A percentile compares a stretch with the other conserved stretches of the same genome.
Conservation (phyloP, 805 yeast species). For the Wickerhamiella spandovensis region DNA sequence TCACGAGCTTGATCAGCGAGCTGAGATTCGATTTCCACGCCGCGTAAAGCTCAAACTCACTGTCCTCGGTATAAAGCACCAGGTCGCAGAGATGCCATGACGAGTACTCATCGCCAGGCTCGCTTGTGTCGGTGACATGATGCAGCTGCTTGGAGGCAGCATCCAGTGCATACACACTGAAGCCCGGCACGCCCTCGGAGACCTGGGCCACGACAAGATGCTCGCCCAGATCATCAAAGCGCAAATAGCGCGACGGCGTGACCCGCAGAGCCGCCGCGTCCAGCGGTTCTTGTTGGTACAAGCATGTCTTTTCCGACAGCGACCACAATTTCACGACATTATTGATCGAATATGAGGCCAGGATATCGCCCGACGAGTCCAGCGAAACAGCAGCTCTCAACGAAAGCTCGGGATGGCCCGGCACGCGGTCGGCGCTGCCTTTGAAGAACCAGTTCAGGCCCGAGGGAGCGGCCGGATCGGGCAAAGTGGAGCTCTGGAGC, state of each 20-base stretch:
- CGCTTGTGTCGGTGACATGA: not conserved
- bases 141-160: not conserved
- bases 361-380: slow-evolving; percentile 17
- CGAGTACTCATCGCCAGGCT: not conserved
- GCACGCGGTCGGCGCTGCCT: slow-evolving; percentile 26
- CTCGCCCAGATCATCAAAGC: not conserved
- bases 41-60: slow-evolving; percentile 4
- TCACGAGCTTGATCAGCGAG: not conserved
- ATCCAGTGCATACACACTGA: not conserved
- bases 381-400: slow-evolving; percentile 27
- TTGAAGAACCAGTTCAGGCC: slow-evolving; percentile 21
- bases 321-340: slow-evolving; percentile 51
- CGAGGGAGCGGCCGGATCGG: slow-evolving; percentile 13
- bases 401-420: slow-evolving; percentile 32
- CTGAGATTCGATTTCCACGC: slow-evolving; percentile 13
- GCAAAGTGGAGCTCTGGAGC: slow-evolving; percentile 27
- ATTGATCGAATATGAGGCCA: slow-evolving; percentile 42
- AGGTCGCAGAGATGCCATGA: slow-evolving; percentile 12
- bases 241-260: slow-evolving; percentile 10
- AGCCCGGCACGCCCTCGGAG: not conserved
- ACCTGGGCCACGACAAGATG: not conserved
- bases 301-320: slow-evolving; percentile 24
- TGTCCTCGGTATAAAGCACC: not conserved
- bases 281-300: slow-evolving; percentile 8
- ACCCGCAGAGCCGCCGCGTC: slow-evolving; percentile 3